Base-by-base conservation (phyloP, 805 yeast species). In the Ogataea wickerhamii region DNA sequence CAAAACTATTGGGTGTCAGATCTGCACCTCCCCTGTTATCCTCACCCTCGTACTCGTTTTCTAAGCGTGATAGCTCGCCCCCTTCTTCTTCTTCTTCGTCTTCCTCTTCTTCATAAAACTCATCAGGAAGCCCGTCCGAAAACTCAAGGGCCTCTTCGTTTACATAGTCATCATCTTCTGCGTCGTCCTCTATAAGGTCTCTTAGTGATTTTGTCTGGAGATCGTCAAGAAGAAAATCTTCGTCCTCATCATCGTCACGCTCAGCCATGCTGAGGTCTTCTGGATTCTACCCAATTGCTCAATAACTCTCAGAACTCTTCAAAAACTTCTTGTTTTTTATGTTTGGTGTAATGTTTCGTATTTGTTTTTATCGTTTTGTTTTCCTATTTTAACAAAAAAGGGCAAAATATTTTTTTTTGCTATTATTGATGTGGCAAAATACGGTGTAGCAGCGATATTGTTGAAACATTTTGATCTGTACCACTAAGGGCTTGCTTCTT, bases 181-280 rank as follows among this genome's bases (percentile, higher is more conserved):
- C 51, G 21, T 43, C 52, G 23, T 40, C 51, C 18, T 37, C 48
- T 8, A 60, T 43, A 30, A 61, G 28, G 18, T 49, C 56, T 32
- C 61, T 49, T 26, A 61, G 43, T 12, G 49, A 43, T 12, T 48
- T 50, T 14, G 56, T 48, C 16, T 58, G 49, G 5, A 44, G 45
- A 18, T 55, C 51, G 28, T 52, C 56, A 13, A 58, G 38, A 6
- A 49, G 51, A 22, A 48, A 47, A 5, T 46, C 56, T 17, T 47
- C 55, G 12, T 45, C 54, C 8, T 41, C 31, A 20, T 44, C 54
- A 45, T 27, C 30, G 18, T 27, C 17, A 18, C 26, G 20, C 14
- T 34, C 27, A 24, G 37, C 30, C 45, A 28, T 41, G 8, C 14
- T 14, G 25, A 8, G n/a, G n/a, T n/a, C n/a, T n/a, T n/a, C n/a